Evolutionary conservation across 345 rosid species (phyloP).

Genomic region (Aquilaria sinensis): DNA sequence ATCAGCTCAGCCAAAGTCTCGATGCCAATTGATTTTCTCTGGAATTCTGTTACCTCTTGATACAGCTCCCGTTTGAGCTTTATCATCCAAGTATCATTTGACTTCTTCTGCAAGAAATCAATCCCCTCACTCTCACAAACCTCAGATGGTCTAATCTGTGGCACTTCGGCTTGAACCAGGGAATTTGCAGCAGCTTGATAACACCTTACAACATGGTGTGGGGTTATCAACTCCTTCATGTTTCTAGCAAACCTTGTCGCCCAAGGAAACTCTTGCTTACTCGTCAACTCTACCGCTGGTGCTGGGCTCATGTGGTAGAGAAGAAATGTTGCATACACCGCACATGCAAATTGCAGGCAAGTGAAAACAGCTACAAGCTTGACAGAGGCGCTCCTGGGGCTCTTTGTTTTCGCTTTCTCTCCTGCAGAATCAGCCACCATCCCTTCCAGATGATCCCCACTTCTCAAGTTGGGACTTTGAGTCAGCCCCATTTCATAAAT

Average conservation of each 20-base stretch:
- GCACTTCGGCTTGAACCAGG: conserved; percentile 22
- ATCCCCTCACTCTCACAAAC: conserved; percentile 89
- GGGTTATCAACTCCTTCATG: conserved; percentile 64
- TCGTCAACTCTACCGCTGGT: conserved; percentile 62
- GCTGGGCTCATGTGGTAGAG: conserved; percentile 69
- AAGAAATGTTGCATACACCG: conserved; percentile 83
- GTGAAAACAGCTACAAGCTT: conserved; percentile 70
- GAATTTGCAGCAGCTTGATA: conserved; percentile 51
- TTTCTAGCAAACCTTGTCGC: conserved; percentile 72
- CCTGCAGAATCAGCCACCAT: conserved; percentile 58
- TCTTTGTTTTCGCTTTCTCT: conserved; percentile 37
- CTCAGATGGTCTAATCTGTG: conserved; percentile 24
- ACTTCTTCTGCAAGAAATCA: conserved; percentile 85
- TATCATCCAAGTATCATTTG: conserved; percentile 66
- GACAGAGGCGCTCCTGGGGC: conserved; percentile 22
- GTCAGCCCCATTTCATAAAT: conserved; percentile 45
- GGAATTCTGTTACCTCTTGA: conserved; percentile 54
- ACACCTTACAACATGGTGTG: conserved; percentile 44
- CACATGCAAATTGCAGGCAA: conserved; percentile 76
- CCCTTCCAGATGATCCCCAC: conserved; percentile 71
- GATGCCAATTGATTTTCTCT: conserved; percentile 47
- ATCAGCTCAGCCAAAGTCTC: conserved; percentile 67
- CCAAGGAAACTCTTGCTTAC: conserved; percentile 87
- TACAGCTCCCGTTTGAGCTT: conserved; percentile 72
- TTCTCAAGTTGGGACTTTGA: conserved; percentile 46